Conservation (phyloP, 1,284 basidiomycete species). For the Cystobasidium sp. region DNA sequence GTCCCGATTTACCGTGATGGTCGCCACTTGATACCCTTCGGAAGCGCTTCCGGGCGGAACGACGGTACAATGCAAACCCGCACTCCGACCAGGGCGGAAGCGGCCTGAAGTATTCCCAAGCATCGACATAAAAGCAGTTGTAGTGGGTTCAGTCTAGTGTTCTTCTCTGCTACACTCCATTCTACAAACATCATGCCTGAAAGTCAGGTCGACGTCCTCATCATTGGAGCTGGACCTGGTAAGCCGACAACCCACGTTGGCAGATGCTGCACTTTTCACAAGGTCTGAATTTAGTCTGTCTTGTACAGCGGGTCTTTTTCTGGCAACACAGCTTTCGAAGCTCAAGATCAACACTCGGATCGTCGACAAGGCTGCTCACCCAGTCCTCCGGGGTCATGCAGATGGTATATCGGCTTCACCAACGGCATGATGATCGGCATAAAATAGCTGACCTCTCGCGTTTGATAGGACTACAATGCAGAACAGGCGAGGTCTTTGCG, state of each 20-base stretch:
- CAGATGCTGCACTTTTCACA: background rate
- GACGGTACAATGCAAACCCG: slow-evolving; percentile 7
- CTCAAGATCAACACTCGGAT: slow-evolving; percentile 50
- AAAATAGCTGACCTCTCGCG: background rate
- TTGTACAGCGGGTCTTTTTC: slow-evolving; percentile 24
- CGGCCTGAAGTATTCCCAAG: slow-evolving; percentile 1
- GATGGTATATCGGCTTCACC: slow-evolving; percentile 44
- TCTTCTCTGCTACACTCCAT: background rate
- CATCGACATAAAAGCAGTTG: background rate
- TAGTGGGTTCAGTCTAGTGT: background rate
- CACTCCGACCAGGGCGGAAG: background rate
- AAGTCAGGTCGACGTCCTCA: slow-evolving; percentile 46
- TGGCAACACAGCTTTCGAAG: slow-evolving; percentile 47
- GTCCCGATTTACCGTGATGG: background rate
- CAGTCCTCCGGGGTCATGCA: slow-evolving; percentile 51
- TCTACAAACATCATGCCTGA: slow-evolving; percentile 9
- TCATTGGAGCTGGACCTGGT: slow-evolving; percentile 48
- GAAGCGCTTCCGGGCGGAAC: slow-evolving; percentile 8
- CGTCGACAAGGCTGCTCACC: slow-evolving; percentile 50
- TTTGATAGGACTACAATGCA: slow-evolving; percentile 47
- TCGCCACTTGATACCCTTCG: background rate
- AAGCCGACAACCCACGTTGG: background rate
- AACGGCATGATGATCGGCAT: background rate
- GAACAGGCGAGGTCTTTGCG: slow-evolving; percentile 59
- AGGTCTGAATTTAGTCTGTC: background rate